Percentiles rank a stretch among this genome's conserved stretches.
These are phyloP conservation scores for Murraya paniculata DNA, from an alignment of 345 rosid genomes.

Conservation along the genomic window DNA sequence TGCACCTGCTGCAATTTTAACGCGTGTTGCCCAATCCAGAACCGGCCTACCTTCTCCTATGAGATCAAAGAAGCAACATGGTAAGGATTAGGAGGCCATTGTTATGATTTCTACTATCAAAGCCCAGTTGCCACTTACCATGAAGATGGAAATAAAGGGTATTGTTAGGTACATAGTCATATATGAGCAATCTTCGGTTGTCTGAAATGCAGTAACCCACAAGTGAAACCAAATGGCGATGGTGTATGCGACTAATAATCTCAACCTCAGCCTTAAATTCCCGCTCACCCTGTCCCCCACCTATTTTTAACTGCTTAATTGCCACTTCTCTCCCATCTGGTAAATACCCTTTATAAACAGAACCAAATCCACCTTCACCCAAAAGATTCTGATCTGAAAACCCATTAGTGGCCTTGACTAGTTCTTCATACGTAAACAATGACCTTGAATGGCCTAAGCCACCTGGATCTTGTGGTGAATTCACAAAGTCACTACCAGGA, in stretches of 20 bases:
- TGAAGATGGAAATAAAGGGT: slow-evolving; percentile 94
- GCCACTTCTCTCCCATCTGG: slow-evolving; percentile 89
- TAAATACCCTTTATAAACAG: slow-evolving; percentile 75
- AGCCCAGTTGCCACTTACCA: slow-evolving; percentile 42
- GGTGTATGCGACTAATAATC: slow-evolving; percentile 90
- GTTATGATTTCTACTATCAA: slow-evolving; percentile 10
- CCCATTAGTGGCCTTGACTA: slow-evolving; percentile 65
- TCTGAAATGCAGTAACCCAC: slow-evolving; percentile 93
- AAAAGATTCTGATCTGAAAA: slow-evolving; percentile 74
- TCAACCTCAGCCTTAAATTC: slow-evolving; percentile 96
- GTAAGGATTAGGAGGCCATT: slow-evolving; percentile 8
- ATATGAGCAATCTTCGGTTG: slow-evolving; percentile 72
- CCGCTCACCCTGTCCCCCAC: slow-evolving; percentile 88
- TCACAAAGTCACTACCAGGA: slow-evolving; percentile 46
- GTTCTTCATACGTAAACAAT: slow-evolving; percentile 69
- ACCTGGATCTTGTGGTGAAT: slow-evolving; percentile 54
- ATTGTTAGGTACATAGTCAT: slow-evolving; percentile 81
- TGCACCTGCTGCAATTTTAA: slow-evolving; percentile 85
- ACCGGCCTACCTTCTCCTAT: slow-evolving; percentile 59
- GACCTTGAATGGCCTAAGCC: slow-evolving; percentile 78
- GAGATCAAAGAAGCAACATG: slow-evolving; percentile 13
- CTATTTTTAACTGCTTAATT: slow-evolving; percentile 79
- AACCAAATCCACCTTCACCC: slow-evolving; percentile 97
- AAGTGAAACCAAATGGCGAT: slow-evolving; percentile 88
- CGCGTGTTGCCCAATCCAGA: slow-evolving; percentile 75